phyloP scores from a whole-genome alignment of 2,329 filamentous ascomycete genomes.

The Paraphaeosphaeria minitans region DNA sequence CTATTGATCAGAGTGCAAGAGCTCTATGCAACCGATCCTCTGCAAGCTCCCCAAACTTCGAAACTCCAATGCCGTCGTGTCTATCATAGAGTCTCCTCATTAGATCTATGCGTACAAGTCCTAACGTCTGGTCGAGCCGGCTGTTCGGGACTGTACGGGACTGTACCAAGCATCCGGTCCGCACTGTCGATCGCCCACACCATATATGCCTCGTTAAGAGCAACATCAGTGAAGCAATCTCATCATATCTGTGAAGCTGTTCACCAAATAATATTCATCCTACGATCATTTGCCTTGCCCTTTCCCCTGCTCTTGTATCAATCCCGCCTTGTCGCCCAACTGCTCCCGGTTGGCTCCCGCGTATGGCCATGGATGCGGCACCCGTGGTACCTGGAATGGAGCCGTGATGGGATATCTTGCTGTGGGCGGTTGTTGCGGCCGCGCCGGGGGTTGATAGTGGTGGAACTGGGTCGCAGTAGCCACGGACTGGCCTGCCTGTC shows the following conservation, averaged over 20 bases:
- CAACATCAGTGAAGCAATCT: background rate
- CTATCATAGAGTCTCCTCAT: background rate
- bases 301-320: background rate
- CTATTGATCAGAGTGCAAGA: background rate
- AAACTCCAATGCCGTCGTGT: background rate
- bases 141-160: background rate
- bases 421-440: background rate
- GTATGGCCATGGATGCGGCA: slow-evolving; percentile 13
- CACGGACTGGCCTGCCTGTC: background rate
- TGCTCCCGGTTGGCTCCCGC: background rate
- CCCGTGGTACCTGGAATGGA: slow-evolving; percentile 15
- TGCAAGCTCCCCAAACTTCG: background rate
- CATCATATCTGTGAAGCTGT: background rate
- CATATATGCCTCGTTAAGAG: too few relatives aligned
- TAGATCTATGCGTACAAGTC: background rate
- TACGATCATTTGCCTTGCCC: background rate
- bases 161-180: background rate
- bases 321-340: background rate
- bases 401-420: slow-evolving; percentile 13
- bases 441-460: slow-evolving; percentile 11
- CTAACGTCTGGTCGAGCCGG: background rate
- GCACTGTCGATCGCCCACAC: background rate
- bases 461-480: slow-evolving; percentile 3
- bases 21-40: background rate
- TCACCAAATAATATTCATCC: background rate